phyloP scores from a whole-genome alignment of 1,284 basidiomycete species.

The Trichosporon ovoides region DNA sequence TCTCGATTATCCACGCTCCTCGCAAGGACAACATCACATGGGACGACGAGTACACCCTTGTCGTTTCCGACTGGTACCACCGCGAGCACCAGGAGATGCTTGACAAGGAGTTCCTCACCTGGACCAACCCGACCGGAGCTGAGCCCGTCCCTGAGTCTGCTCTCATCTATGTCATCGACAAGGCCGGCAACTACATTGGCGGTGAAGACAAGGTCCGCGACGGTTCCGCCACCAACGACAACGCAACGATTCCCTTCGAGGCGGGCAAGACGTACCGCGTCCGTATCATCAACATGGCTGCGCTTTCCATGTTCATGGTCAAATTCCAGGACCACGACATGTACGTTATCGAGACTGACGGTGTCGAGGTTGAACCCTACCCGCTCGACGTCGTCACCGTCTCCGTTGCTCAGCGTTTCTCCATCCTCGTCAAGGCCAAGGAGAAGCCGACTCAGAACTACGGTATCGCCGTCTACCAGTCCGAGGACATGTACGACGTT shows the following conservation, averaged over 20 bases:
- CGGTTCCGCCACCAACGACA: constrained; percentile 61
- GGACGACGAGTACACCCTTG: constrained; percentile 85
- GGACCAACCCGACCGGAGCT: constrained; percentile 68
- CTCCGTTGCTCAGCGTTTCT: constrained; percentile 86
- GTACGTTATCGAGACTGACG: constrained; percentile 82
- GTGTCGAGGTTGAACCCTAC: constrained; percentile 70
- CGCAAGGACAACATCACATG: constrained; percentile 57
- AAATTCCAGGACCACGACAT: constrained; percentile 90
- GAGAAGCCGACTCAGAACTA: constrained; percentile 80
- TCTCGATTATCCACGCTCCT: constrained; percentile 65
- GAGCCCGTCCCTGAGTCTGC: constrained; percentile 83
- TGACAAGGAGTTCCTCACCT: constrained; percentile 66
- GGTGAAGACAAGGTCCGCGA: constrained; percentile 37
- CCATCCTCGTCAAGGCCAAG: constrained; percentile 79
- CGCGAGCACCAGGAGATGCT: constrained; percentile 60
- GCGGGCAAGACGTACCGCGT: constrained; percentile 67
- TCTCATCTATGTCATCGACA: constrained; percentile 71
- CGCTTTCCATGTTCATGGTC: constrained; percentile 63
- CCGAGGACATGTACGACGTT: constrained; percentile 65
- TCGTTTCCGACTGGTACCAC: constrained; percentile 78
- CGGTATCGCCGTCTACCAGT: constrained; percentile 85
- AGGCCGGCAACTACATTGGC: constrained; percentile 65
- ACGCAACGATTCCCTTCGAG: constrained; percentile 74
- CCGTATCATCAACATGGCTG: constrained; percentile 70
- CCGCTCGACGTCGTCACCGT: constrained; percentile 65